Evolutionary conservation across 208 protist genomes (phyloP).

Genomic region (Lotmaria passim): DNA sequence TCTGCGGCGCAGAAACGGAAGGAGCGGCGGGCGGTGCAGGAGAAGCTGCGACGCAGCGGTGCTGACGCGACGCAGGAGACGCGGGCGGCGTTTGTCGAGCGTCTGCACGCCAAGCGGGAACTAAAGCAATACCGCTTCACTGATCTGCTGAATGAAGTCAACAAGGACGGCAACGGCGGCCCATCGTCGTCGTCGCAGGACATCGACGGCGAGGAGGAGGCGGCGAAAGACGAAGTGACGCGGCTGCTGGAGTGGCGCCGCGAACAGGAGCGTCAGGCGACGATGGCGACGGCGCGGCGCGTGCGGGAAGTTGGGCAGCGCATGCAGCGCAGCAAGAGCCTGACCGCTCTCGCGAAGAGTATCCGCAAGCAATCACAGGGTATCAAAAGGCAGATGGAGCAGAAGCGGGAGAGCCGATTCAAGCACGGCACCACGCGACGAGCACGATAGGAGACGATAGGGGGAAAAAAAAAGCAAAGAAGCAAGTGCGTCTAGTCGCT

Average conservation of each 20-base stretch:
- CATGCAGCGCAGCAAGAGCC: constrained; percentile 80
- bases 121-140: constrained; percentile 73
- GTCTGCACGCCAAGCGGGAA: constrained; percentile 56
- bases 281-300: constrained; percentile 48
- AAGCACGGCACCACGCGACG: constrained; percentile 68
- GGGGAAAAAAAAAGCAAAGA: constrained; percentile 12
- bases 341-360: constrained; percentile 75
- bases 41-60: constrained; percentile 51
- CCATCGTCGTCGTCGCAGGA: constrained; percentile 23
- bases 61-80: constrained; percentile 30
- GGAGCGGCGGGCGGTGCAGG: constrained; percentile 75
- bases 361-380: constrained; percentile 80
- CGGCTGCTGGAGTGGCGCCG: constrained; percentile 47
- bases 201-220: constrained; percentile 33
- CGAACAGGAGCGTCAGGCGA: constrained; percentile 49
- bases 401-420: constrained; percentile 75
- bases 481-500: no score
- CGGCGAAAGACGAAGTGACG: constrained; percentile 55
- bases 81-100: constrained; percentile 48
- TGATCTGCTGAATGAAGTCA: constrained; percentile 45
- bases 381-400: constrained; percentile 67
- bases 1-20: constrained; percentile 73
- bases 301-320: constrained; percentile 83
- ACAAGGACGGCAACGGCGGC: background rate
- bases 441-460: constrained; percentile 45